These are phyloP conservation scores for Pichia insulana DNA, from an alignment of 805 yeast species.

Conservation along the genomic window DNA sequence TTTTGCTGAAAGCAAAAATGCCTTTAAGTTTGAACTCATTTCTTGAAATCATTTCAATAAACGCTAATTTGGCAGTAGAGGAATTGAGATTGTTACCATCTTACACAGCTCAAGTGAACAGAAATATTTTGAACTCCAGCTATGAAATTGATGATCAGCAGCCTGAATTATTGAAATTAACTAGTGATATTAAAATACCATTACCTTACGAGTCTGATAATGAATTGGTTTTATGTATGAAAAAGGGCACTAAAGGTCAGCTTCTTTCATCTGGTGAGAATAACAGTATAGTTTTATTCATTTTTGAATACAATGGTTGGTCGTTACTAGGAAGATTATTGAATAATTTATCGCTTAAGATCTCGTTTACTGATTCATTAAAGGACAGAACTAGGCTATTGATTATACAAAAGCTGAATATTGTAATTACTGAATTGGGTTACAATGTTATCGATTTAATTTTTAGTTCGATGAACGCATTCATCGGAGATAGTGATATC, in stretches of 20 bases:
- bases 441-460: slow-evolving; percentile 21
- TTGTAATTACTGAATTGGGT: slow-evolving; percentile 34
- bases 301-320: slow-evolving; percentile 80
- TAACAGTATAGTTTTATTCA: slow-evolving; percentile 46
- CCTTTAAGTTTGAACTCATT: slow-evolving; percentile 59
- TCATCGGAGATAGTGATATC: slow-evolving; percentile 25
- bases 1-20: slow-evolving; percentile 61
- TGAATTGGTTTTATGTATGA: slow-evolving; percentile 36
- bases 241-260: slow-evolving; percentile 60
- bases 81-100: slow-evolving; percentile 53
- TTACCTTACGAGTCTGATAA: slow-evolving; percentile 44
- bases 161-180: slow-evolving; percentile 40
- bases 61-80: slow-evolving; percentile 57
- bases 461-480: slow-evolving; percentile 28
- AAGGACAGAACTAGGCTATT: slow-evolving; percentile 35
- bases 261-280: slow-evolving; percentile 7
- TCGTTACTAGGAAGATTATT: slow-evolving; percentile 69
- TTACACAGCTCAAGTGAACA: slow-evolving; percentile 44
- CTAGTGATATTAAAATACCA: slow-evolving; percentile 33
- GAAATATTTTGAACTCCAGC: slow-evolving; percentile 30
- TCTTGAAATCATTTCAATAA: slow-evolving; percentile 49
- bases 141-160: slow-evolving; percentile 43
- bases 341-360: slow-evolving; percentile 45
- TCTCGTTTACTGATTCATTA: slow-evolving; percentile 30
- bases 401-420: slow-evolving; percentile 43